Base-by-base conservation (phyloP, 2,329 filamentous ascomycete genomes). In the Aspergillus ibericus region DNA sequence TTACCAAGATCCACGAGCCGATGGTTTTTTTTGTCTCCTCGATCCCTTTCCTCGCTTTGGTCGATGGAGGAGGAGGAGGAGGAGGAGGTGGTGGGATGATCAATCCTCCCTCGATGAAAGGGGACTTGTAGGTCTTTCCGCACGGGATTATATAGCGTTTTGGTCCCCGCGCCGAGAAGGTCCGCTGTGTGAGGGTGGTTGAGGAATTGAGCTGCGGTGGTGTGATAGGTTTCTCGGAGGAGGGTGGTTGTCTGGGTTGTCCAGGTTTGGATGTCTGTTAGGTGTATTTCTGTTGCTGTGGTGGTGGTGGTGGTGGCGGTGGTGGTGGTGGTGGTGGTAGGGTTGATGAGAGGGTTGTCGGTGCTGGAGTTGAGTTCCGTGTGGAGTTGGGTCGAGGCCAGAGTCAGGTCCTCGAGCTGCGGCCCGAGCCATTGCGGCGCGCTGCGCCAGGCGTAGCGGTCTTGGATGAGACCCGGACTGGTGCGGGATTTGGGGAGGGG, bases 361-460 rank as follows among this genome's bases (percentile, higher is more conserved):
- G 85, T 85, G 0, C 84, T 84, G 0, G 86, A 87, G 70, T 90
- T 90, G 9, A 88, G 77, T 66, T 90, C 88, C 0, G 80, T 76
- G 0, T 74, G 68, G 0, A 90, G 67, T 66, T 90, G 87, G 2
- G 75, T 68, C 34, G 81, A 74, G 0, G 87, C 84, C 0, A 88
- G 78, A 0, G 75, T 48, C 0, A 90, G 73, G 59, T 90, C 85
- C 68, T 90, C 88, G 0, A 90, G 73, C 36, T 84, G 78, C 0
- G 88, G 88, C 0, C 86, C 86, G 27, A 90, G 78, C 87, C 88
- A 90, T 71, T 90, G 88, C 0, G 85, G 78, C 0, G 85, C 81
- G 0, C 83, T 89, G 8, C 88, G 81, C 4, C 87, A 76, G 0
- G 86, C 79, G 65, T 90, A 90, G 2, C 87, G 80, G 68, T 90